These are phyloP conservation scores for Pleurotus ostreatus DNA, from an alignment of 768 basidiomycete genomes.

Conservation along the genomic window DNA sequence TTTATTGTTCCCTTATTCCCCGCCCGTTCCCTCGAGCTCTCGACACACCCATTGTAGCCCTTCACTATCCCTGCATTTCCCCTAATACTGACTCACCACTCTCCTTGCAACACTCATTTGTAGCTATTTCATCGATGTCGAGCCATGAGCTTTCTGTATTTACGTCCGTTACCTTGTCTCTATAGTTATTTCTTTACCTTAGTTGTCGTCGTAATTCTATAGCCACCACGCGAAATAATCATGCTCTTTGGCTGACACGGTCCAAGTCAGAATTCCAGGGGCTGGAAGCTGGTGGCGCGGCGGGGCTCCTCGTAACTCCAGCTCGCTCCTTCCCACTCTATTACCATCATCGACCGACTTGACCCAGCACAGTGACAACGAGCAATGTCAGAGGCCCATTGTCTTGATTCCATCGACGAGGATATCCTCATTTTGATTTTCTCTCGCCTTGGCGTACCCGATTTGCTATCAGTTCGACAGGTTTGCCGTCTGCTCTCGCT, in stretches of 20 bases:
- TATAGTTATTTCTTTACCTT: neutral
- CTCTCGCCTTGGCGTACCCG: constrained; percentile 29
- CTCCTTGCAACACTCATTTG: neutral
- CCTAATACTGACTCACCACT: too few relatives aligned
- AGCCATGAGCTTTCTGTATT: neutral
- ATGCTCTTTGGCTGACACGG: too few relatives aligned
- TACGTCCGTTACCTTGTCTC: neutral
- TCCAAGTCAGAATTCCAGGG: too few relatives aligned
- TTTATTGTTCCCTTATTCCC: neutral
- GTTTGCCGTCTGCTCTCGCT: constrained; percentile 18
- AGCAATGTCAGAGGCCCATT: neutral
- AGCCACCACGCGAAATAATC: too few relatives aligned
- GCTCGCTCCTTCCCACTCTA: neutral
- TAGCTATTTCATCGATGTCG: neutral
- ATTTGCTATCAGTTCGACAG: constrained; percentile 39
- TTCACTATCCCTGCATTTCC: neutral
- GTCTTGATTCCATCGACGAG: constrained; percentile 16
- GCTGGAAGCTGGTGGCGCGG: too few relatives aligned
- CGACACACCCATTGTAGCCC: neutral
- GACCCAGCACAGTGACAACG: neutral
- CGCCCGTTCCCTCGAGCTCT: neutral
- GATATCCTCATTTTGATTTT: constrained; percentile 35
- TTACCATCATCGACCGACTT: neutral
- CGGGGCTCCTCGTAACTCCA: neutral
- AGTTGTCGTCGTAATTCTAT: neutral